These are phyloP conservation scores for Peronosclerospora sorghi DNA, from an alignment of 352 stramenopile species.

Conservation along the genomic window DNA sequence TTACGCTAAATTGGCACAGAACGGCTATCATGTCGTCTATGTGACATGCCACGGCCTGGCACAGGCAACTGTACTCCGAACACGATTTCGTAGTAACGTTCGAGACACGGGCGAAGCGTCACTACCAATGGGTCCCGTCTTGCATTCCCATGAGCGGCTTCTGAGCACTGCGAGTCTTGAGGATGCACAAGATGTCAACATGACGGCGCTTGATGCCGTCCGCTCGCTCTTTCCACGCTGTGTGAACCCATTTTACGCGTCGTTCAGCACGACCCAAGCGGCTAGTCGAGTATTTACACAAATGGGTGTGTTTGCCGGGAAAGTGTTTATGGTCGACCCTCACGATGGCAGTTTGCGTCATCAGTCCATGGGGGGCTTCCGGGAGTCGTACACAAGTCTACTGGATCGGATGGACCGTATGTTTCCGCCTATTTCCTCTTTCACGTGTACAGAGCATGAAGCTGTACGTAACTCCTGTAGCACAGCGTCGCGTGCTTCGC, in stretches of 20 bases:
- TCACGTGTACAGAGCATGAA: slow-evolving; percentile 5
- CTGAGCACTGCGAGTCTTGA: slow-evolving; percentile 34
- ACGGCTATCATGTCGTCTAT: slow-evolving; percentile 77
- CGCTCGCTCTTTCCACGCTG: slow-evolving; percentile 58
- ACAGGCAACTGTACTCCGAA: slow-evolving; percentile 42
- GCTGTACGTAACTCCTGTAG: slow-evolving; percentile 5
- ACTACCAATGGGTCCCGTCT: slow-evolving; percentile 60
- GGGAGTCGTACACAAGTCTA: slow-evolving; percentile 58
- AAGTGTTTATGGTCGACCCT: slow-evolving; percentile 62
- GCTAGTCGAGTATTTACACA: slow-evolving; percentile 52
- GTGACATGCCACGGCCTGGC: slow-evolving; percentile 54
- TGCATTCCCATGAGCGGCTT: slow-evolving; percentile 53
- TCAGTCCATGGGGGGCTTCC: slow-evolving; percentile 45
- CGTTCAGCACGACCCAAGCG: slow-evolving; percentile 52
- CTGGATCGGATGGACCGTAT: slow-evolving; percentile 51
- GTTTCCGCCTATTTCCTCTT: slow-evolving; percentile 62
- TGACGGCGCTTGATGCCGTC: slow-evolving; percentile 48
- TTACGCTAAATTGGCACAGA: slow-evolving; percentile 48
- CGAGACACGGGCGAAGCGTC: slow-evolving; percentile 9
- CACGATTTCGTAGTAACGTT: slow-evolving; percentile 17
- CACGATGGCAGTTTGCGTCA: slow-evolving; percentile 44
- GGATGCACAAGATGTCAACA: slow-evolving; percentile 53
- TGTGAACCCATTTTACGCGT: slow-evolving; percentile 76
- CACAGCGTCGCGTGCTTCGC: slow-evolving; percentile 3
- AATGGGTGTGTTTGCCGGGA: slow-evolving; percentile 67